phyloP scores from a whole-genome alignment of 345 rosid species.

The thale cress (Arabidopsis thaliana) region TAIR10.1 NC_003076.8:16669001-16669500 shows the following conservation, averaged over 20 bases:
- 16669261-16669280: slow-evolving; percentile 21
- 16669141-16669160: slow-evolving; percentile 54
- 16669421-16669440: slow-evolving; percentile 91
- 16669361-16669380: slow-evolving; percentile 31
- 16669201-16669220: background rate
- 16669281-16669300: slow-evolving; percentile 13
- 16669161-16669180: slow-evolving; percentile 60
- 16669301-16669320: slow-evolving; percentile 7
- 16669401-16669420: slow-evolving; percentile 29
- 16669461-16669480: slow-evolving; percentile 92
- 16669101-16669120: slow-evolving; percentile 68
- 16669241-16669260: slow-evolving; percentile 13
- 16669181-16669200: slow-evolving; percentile 47
- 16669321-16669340: slow-evolving; percentile 51
- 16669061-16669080: slow-evolving; percentile 62
- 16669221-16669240: slow-evolving; percentile 34
- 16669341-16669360: slow-evolving; percentile 2
- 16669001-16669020: slow-evolving; percentile 71
- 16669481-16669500: slow-evolving; percentile 88
- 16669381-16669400: background rate
- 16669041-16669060: slow-evolving; percentile 68
- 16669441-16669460: slow-evolving; percentile 90
- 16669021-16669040: slow-evolving; percentile 91
- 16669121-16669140: slow-evolving; percentile 69
- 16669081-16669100: slow-evolving; percentile 81